Base-by-base conservation (phyloP, 2,329 filamentous ascomycete genomes). In the Scopulariopsis brevicaulis region DNA sequence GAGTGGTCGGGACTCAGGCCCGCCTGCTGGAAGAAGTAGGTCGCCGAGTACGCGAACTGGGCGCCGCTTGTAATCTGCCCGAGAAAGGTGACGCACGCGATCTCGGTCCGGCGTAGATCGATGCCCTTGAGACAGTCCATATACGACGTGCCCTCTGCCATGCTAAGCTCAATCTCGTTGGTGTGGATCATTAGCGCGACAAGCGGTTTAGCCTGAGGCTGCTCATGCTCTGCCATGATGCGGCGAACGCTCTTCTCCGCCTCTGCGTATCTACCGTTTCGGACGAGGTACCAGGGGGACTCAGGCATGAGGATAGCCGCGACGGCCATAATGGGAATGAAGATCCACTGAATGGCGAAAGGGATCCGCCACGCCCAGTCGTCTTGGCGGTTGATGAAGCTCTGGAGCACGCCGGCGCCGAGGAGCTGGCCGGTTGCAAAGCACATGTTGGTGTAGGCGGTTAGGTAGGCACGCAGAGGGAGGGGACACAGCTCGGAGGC, bases 131-230 rank as follows among this genome's bases (percentile, higher is more conserved):
- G 95, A 73, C 90, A 96, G 70, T 96, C 90, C 64, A 81, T 71
- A 70, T 94, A 96, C 57, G 78, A 84, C 5, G 88, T 82, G 35
- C 90, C 90, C 10, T 75, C 73, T 3, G 88, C 91, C 57, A 90
- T 87, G 70, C 81, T 79, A 66, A 89, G 79, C 69, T 96, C 91
- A 12, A 95, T 75, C 0, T 87, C 86, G 1, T 87, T 92, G 0
- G 90, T 96, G 68, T 94, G 89, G 1, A 90, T 83, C 87, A 96
- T 96, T 89, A 96, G 94, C 64, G 88, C 85, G 3, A 53, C 25
- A 7, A 32, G 51, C 10, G 25, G 25, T 2, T n/a, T 3, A n/a
- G 43, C 43, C 43, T 48, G 43, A 5, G 43, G n/a, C 43, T 53
- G 24, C 55, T 96, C 78, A 0, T 89, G 94, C 72, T 94, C 89